Percentiles rank a stretch among this genome's conserved stretches.
phyloP scores from a whole-genome alignment of 352 stramenopile genomes.

The Pythium oligandrum region DNA sequence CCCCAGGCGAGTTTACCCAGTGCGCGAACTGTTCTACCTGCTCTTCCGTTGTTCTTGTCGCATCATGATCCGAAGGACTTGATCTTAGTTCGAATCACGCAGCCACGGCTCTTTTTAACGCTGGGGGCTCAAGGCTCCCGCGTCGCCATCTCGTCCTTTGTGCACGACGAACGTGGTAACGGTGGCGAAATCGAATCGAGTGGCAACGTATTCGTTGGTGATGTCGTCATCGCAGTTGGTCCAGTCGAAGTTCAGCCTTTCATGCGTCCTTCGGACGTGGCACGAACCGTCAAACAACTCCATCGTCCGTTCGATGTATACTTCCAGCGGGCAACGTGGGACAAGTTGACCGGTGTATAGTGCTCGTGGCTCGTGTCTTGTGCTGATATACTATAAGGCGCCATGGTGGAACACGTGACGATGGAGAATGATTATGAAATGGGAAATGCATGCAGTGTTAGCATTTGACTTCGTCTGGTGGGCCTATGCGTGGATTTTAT shows the following conservation, averaged over 20 bases:
- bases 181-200: conserved; percentile 64
- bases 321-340: conserved; percentile 68
- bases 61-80: conserved; percentile 18
- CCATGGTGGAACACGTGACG: too few species aligned
- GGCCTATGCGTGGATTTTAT: too few species aligned
- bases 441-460: too few species aligned
- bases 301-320: conserved; percentile 43
- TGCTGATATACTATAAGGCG: too few species aligned
- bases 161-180: conserved; percentile 35
- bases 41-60: conserved; percentile 5
- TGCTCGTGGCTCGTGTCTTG: neutral
- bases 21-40: too few species aligned
- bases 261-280: conserved; percentile 37
- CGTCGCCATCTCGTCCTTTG: conserved; percentile 61
- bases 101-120: conserved; percentile 48
- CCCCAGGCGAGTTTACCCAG: too few species aligned
- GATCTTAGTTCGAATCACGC: conserved; percentile 28
- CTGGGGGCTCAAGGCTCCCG: conserved; percentile 40
- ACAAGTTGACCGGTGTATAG: conserved; percentile 24
- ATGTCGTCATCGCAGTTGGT: conserved; percentile 61
- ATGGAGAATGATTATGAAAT: too few species aligned
- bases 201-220: conserved; percentile 57
- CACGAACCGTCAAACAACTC: conserved; percentile 32
- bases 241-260: conserved; percentile 16
- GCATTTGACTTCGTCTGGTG: too few species aligned